Base-by-base conservation (phyloP, 2,329 filamentous ascomycete species). In the Daldinia sp. region DNA sequence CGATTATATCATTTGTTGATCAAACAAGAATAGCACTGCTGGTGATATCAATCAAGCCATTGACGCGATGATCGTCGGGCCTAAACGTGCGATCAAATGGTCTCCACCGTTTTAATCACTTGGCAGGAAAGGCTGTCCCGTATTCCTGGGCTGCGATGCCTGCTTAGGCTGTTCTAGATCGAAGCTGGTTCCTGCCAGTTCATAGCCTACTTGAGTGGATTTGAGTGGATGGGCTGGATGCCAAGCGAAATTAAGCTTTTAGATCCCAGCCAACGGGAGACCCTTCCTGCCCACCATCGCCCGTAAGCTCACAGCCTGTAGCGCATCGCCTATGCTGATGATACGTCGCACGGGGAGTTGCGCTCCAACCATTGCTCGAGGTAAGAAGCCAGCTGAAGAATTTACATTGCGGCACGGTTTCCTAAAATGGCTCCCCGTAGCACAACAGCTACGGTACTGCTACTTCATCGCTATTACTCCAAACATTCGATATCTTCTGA, bases 391-490 rank as follows among this genome's bases (percentile, higher is more conserved):
- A 66, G 48, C 64, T 63, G 39, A 54, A 26, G 41, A 33, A 51
- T 54, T 48, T 50, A 67, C 64, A 61, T 64, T 23, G 63, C 57
- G 33, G 46, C 44, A 44, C 56, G 69, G 33, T 46, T 65, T 60
- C 63, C 58, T 55, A 60, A 59, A 55, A 42, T 35, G 39, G 59
- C 35, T 39, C 41, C 23, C 46, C 6, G 61, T 56, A 33, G 18
- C 46, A 41, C 50, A n/a, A 39, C 63, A 65, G 61, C 26, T 39
- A 62, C 10, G 33, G 7, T 35, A 35, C 42, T 12, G 68, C 33
- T 7, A 74, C 61, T 37, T 76, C 72, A 39, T 74, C 65, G 20
- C 76, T 76, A 6, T 56, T 63, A 35, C 76, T 74, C 77, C 77
- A 79, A 1, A 78, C 68, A 51, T 60, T 73, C 12, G 46, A 59